Evolutionary conservation across 1,139 yeast species (phyloP).

Genomic region (Candida albicans): DNA sequence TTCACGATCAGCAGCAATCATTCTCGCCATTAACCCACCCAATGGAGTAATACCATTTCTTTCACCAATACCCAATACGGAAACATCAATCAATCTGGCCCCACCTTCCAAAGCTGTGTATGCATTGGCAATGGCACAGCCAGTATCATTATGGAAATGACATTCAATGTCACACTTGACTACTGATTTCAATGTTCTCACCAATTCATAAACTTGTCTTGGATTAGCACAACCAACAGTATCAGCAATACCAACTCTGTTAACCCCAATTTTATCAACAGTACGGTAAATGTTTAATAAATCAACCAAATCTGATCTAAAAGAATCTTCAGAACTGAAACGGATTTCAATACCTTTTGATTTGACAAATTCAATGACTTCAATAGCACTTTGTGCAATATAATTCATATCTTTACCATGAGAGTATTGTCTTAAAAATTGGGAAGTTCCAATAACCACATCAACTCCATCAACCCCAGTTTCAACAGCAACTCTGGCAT

Average conservation of each 20-base stretch:
- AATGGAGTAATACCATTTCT: constrained; percentile 98
- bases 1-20: constrained; percentile 98
- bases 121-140: constrained; percentile 98
- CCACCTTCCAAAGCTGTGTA: constrained; percentile 98
- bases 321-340: constrained; percentile 95
- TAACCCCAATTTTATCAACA: constrained; percentile 96
- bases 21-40: constrained; percentile 98
- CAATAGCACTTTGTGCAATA: constrained; percentile 94
- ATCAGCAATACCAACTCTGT: constrained; percentile 99
- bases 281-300: constrained; percentile 93
- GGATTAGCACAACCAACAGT: constrained; percentile 99
- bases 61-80: constrained; percentile 97
- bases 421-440: constrained; percentile 88
- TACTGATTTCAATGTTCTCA: constrained; percentile 87
- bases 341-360: constrained; percentile 96
- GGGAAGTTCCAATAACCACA: constrained; percentile 97
- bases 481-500: constrained; percentile 93
- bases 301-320: constrained; percentile 95
- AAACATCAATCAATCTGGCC: constrained; percentile 90
- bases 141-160: constrained; percentile 98
- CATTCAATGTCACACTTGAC: constrained; percentile 98
- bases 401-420: constrained; percentile 99
- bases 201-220: constrained; percentile 96
- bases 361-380: constrained; percentile 96
- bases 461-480: constrained; percentile 99